Evolutionary conservation across 805 yeast genomes (phyloP).

Genomic region (Zygotorulaspora danielsina): DNA sequence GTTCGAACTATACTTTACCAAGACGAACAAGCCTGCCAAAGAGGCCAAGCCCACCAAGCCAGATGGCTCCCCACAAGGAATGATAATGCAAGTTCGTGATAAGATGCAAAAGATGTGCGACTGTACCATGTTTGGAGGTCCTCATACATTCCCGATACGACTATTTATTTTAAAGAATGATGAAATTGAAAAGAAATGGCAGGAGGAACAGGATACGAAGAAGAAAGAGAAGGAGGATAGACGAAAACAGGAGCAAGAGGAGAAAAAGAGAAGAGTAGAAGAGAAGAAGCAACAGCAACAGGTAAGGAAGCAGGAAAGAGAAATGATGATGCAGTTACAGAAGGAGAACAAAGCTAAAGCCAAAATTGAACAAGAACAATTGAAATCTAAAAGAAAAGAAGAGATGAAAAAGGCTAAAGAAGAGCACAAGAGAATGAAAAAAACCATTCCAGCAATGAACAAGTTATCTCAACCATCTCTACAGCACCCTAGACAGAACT

Average conservation of each 20-base stretch:
- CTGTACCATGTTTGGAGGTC: constrained; percentile 67
- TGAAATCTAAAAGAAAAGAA: constrained; percentile 20
- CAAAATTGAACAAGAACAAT: constrained; percentile 20
- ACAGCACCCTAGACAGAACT: constrained; percentile 1
- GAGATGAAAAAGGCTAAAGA: constrained; percentile 23
- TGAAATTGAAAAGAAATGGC: constrained; percentile 49
- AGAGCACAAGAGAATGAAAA: constrained; percentile 17
- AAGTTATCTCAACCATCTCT: constrained; percentile 2
- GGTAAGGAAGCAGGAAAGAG: constrained; percentile 26
- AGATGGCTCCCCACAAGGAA: constrained; percentile 9
- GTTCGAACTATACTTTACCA: constrained; percentile 78
- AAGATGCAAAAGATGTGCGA: constrained; percentile 87
- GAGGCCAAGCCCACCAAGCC: constrained; percentile 27
- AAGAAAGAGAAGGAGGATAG: constrained; percentile 38
- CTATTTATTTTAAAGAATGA: constrained; percentile 85
- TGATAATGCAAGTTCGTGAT: constrained; percentile 51
- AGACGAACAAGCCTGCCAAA: constrained; percentile 46
- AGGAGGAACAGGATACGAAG: constrained; percentile 37
- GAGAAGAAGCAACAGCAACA: constrained; percentile 27
- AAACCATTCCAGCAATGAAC: constrained; percentile 3
- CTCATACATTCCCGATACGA: constrained; percentile 73
- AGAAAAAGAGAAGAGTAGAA: constrained; percentile 23
- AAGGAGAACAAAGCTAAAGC: constrained; percentile 24
- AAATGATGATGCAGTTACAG: constrained; percentile 15
- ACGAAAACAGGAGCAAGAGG: constrained; percentile 36